phyloP scores from a whole-genome alignment of 352 stramenopile species.

The Blastocystis sp. region DNA sequence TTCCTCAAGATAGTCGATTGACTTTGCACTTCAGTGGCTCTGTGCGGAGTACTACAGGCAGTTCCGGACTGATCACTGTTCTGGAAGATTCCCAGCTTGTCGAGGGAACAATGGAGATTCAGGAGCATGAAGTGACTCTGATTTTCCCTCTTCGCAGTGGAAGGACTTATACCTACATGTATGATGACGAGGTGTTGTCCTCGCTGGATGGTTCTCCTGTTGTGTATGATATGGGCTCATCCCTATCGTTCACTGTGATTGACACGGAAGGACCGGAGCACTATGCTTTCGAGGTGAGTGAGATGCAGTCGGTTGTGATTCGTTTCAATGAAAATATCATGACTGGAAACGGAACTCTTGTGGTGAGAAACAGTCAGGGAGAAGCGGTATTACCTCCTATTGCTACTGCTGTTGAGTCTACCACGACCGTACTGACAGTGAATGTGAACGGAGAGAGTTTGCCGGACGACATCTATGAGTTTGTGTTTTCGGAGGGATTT shows the following conservation, averaged over 20 bases:
- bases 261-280: conserved; percentile 31
- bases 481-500: conserved; percentile 1
- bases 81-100: neutral
- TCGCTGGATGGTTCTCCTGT: neutral
- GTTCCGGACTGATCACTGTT: neutral
- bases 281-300: neutral
- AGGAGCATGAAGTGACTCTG: neutral
- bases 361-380: neutral
- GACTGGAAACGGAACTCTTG: neutral
- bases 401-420: neutral
- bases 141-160: conserved; percentile 34
- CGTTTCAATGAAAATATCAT: conserved; percentile 37
- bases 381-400: neutral
- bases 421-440: neutral
- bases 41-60: neutral
- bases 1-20: neutral
- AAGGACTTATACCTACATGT: conserved; percentile 38
- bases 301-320: neutral
- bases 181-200: neutral
- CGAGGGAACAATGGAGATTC: neutral
- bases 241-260: conserved; percentile 15
- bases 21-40: neutral
- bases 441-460: neutral
- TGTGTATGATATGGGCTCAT: conserved; percentile 4
- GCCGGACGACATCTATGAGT: conserved; percentile 20